These are phyloP conservation scores for Colletotrichum filicis DNA, from an alignment of 2,329 filamentous ascomycete genomes.

Conservation along the genomic window DNA sequence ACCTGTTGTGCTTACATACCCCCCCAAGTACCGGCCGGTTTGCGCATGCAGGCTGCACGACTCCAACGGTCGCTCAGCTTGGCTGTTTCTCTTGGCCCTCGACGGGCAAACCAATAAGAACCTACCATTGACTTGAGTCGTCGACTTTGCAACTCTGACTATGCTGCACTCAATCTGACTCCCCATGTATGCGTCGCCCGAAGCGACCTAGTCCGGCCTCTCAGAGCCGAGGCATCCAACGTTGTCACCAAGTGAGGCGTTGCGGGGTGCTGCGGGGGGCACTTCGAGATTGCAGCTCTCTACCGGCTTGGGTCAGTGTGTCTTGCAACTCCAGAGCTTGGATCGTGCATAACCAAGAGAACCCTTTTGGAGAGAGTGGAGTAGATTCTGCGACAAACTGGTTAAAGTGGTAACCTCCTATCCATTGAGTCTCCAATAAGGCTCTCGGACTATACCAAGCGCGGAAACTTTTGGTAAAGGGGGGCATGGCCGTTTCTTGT, in stretches of 20 bases:
- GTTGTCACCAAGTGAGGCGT: not conserved
- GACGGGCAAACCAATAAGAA: not conserved
- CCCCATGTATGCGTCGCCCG: not conserved
- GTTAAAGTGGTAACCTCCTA: not conserved
- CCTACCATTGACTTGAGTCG: not conserved
- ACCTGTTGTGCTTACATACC: not conserved
- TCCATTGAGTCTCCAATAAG: not conserved
- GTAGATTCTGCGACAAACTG: not conserved
- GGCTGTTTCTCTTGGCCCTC: not conserved
- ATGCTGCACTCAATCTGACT: not conserved
- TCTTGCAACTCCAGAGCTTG: not conserved
- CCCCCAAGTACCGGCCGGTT: not conserved
- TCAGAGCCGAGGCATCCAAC: slow-evolving; percentile 25
- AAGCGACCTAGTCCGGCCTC: slow-evolving; percentile 3
- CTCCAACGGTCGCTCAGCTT: not conserved
- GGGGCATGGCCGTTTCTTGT: not conserved
- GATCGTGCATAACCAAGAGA: slow-evolving; percentile 3
- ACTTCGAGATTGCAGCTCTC: slow-evolving; percentile 10
- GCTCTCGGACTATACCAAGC: not conserved
- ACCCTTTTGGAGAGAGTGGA: not conserved
- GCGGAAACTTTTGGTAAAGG: not conserved
- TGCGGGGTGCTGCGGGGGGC: slow-evolving; percentile 19
- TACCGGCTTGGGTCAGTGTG: slow-evolving; percentile 2
- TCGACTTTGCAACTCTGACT: not conserved
- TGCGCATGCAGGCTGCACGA: not conserved